A percentile compares a stretch with the other conserved stretches of the same genome.
These are phyloP conservation scores for Elsinoe necatrix DNA, from an alignment of 2,329 filamentous ascomycete genomes.

Conservation along the genomic window DNA sequence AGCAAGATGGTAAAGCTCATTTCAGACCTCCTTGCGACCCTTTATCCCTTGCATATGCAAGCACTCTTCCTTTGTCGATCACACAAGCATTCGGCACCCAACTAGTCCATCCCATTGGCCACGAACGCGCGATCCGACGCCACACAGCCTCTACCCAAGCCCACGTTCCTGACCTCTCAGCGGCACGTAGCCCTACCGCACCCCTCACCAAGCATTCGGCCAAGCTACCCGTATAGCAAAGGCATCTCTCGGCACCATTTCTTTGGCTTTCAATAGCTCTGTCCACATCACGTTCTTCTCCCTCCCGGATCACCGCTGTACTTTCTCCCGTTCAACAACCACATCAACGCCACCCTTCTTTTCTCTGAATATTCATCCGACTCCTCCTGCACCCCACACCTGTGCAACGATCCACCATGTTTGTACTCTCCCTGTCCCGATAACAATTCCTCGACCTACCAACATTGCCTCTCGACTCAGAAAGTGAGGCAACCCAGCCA, in stretches of 20 bases:
- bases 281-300: slow-evolving; percentile 1
- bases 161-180: slow-evolving; percentile 13
- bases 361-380: background rate
- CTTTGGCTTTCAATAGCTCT: slow-evolving; percentile 16
- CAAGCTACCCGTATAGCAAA: slow-evolving; percentile 14
- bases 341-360: slow-evolving; percentile 7
- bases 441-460: slow-evolving; percentile 4
- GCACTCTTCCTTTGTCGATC: background rate
- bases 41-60: slow-evolving; percentile 4
- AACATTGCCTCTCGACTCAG: background rate
- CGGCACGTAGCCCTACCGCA: slow-evolving; percentile 15
- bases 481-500: slow-evolving; percentile 33
- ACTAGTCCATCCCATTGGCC: background rate
- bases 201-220: slow-evolving; percentile 17
- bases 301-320: background rate
- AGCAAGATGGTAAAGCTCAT: background rate
- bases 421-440: background rate
- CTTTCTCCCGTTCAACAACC: background rate
- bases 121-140: background rate
- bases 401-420: slow-evolving; percentile 4
- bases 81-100: background rate
- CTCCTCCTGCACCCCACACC: background rate
- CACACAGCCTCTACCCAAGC: slow-evolving; percentile 10
- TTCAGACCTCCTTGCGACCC: background rate
- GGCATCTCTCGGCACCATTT: background rate